A percentile compares a stretch with the other conserved stretches of the same genome.
These are phyloP conservation scores for Lunasporangiospora selenospora DNA, from an alignment of 192 early-diverging fungal species.

Conservation along the genomic window DNA sequence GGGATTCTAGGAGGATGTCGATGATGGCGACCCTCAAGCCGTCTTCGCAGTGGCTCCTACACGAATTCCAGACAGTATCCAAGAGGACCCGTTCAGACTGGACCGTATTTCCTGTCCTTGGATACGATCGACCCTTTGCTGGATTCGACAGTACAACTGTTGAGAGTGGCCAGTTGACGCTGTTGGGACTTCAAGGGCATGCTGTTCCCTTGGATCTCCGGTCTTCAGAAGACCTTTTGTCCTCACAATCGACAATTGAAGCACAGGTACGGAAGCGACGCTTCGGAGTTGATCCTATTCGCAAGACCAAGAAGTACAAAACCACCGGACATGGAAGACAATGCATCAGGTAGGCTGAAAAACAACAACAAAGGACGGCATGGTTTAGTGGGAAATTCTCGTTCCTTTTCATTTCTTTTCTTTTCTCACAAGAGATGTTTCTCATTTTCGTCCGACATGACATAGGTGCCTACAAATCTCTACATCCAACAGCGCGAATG, in stretches of 20 bases:
- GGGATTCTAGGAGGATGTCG: slow-evolving; percentile 11
- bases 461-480: slow-evolving; percentile 35
- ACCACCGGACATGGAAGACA: slow-evolving; percentile 22
- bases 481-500: slow-evolving; percentile 9
- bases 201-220: slow-evolving; percentile 13
- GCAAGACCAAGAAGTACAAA: slow-evolving; percentile 47
- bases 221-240: neutral
- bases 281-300: slow-evolving; percentile 35
- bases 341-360: slow-evolving; percentile 41
- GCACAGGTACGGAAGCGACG: slow-evolving; percentile 45
- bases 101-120: slow-evolving; percentile 33
- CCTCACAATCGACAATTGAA: slow-evolving; percentile 22
- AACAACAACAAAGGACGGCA: too few relatives aligned
- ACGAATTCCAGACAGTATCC: slow-evolving; percentile 17
- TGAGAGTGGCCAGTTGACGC: neutral
- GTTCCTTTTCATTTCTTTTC: too few relatives aligned
- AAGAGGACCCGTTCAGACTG: slow-evolving; percentile 28
- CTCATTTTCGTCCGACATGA: too few relatives aligned
- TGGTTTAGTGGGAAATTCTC: too few relatives aligned
- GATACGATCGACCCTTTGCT: slow-evolving; percentile 6
- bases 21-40: slow-evolving; percentile 1
- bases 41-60: slow-evolving; percentile 17
- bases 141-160: neutral
- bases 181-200: slow-evolving; percentile 12
- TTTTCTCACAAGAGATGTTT: too few relatives aligned